phyloP scores from a whole-genome alignment of 208 protist species.

The Wallacemonas sp. region DNA sequence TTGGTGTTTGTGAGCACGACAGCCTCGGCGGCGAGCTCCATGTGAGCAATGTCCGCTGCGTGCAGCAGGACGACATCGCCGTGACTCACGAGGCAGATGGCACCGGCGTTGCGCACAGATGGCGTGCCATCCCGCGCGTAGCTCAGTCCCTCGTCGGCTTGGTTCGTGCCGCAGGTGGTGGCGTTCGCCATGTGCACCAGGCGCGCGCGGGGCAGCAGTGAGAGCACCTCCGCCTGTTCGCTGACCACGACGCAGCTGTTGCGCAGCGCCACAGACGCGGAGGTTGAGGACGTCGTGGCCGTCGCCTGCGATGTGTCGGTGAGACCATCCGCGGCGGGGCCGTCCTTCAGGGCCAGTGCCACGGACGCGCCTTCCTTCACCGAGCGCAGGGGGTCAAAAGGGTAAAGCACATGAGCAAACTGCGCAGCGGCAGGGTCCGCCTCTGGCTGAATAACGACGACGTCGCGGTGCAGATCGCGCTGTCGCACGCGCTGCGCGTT shows the following conservation, averaged over 20 bases:
- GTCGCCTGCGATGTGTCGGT: conserved; percentile 15
- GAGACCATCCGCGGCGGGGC: too few relatives aligned
- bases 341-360: conserved; percentile 25
- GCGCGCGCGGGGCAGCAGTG: conserved; percentile 19
- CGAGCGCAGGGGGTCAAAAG: conserved; percentile 64
- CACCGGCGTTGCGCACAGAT: conserved; percentile 16
- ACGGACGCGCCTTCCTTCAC: conserved; percentile 55
- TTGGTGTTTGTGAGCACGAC: conserved; percentile 83
- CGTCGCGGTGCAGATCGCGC: conserved; percentile 53
- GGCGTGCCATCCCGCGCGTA: neutral
- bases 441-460: conserved; percentile 67
- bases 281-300: conserved; percentile 21
- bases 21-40: conserved; percentile 83
- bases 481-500: conserved; percentile 54
- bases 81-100: conserved; percentile 14
- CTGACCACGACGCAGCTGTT: conserved; percentile 1
- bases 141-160: conserved; percentile 7
- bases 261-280: neutral
- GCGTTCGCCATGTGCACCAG: neutral
- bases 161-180: conserved; percentile 2
- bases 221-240: conserved; percentile 21
- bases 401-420: conserved; percentile 37
- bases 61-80: conserved; percentile 52
- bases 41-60: conserved; percentile 63
- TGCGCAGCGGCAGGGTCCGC: conserved; percentile 13